Evolutionary conservation across 257 asterid species (phyloP).

Genomic region (Penstemon eatonii): DNA sequence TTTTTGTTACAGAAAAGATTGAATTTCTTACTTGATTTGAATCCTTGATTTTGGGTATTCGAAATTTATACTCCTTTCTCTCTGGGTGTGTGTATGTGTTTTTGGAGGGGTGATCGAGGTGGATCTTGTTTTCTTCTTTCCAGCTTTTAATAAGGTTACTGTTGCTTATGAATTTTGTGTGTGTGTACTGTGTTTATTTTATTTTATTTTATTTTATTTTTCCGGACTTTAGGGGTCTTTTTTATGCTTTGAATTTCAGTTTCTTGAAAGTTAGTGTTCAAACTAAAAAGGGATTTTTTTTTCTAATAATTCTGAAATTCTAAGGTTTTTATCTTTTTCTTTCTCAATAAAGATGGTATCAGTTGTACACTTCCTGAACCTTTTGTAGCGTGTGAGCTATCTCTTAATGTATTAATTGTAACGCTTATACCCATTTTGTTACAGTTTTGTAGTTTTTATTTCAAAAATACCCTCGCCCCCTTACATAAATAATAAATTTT

Average conservation of each 20-base stretch:
- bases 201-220: slow-evolving; percentile 1
- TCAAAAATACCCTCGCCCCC: too few species aligned
- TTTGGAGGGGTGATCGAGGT: slow-evolving; percentile 68
- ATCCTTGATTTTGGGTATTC: neutral
- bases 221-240: slow-evolving; percentile 36
- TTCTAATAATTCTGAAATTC: neutral
- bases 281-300: slow-evolving; percentile 12
- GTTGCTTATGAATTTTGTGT: slow-evolving; percentile 39
- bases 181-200: slow-evolving; percentile 4
- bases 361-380: neutral
- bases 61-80: neutral
- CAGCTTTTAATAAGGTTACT: slow-evolving; percentile 59
- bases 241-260: slow-evolving; percentile 17
- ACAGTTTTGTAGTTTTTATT: too few species aligned
- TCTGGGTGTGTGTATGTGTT: slow-evolving; percentile 20
- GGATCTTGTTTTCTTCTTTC: slow-evolving; percentile 82
- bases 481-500: too few species aligned
- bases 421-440: too few species aligned
- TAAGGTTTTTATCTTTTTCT: neutral
- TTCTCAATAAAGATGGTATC: too few species aligned
- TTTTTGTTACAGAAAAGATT: slow-evolving; percentile 22
- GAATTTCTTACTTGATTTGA: neutral
- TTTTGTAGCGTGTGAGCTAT: too few species aligned
- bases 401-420: too few species aligned
- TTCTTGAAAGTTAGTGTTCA: slow-evolving; percentile 32